Percentiles rank a stretch among this genome's conserved stretches.
Conservation (phyloP, 2,329 filamentous ascomycete species). For the Alternaria longipes region DNA sequence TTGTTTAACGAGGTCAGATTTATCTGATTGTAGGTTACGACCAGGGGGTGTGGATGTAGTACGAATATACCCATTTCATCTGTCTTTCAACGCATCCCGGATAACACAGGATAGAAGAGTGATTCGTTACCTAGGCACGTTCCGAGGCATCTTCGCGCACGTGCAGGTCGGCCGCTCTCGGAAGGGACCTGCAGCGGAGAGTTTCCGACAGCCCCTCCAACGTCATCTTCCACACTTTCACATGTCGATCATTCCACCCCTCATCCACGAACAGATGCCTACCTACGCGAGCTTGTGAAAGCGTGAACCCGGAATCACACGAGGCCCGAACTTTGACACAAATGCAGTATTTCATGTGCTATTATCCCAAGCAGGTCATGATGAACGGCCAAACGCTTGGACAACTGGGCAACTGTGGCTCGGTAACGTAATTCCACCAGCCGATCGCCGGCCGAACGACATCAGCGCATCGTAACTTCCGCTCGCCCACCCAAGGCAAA, state of each 20-base stretch:
- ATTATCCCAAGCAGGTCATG: constrained; percentile 1
- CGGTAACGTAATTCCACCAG: constrained; percentile 30
- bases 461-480: constrained; percentile 38
- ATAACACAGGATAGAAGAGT: background rate
- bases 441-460: constrained; percentile 44
- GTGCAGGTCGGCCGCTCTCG: constrained; percentile 33
- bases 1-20: constrained; percentile 58
- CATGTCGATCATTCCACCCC: constrained; percentile 30
- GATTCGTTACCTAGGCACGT: background rate
- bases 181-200: constrained; percentile 31
- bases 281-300: constrained; percentile 30
- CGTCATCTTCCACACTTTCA: constrained; percentile 45
- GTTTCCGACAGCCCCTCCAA: constrained; percentile 30
- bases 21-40: constrained; percentile 30
- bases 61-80: constrained; percentile 34
- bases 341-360: background rate
- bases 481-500: constrained; percentile 44
- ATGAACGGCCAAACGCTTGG: constrained; percentile 7
- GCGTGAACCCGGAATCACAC: constrained; percentile 2
- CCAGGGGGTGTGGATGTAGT: constrained; percentile 14
- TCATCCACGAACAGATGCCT: constrained; percentile 13
- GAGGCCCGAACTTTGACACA: background rate
- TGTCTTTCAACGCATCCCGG: constrained; percentile 20
- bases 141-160: constrained; percentile 33
- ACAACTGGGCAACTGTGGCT: constrained; percentile 3